Evolutionary conservation across 805 yeast species (phyloP).

Genomic region (Saccharomycodes ludwigii): DNA sequence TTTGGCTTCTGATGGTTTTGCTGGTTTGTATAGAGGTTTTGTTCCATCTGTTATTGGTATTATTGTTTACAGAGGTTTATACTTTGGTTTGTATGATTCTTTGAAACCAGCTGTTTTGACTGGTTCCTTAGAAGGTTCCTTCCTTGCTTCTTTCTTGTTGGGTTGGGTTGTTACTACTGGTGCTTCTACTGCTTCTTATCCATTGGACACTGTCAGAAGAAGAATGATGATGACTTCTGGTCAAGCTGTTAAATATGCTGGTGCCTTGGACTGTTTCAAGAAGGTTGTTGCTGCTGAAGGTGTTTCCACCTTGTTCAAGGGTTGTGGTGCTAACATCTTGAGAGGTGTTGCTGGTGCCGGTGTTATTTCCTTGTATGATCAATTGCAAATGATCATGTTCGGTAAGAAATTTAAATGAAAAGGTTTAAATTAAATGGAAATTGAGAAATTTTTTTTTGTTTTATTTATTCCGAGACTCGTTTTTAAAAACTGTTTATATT

Average conservation of each 20-base stretch:
- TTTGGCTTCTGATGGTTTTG: constrained; percentile 88
- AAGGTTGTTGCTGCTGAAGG: constrained; percentile 95
- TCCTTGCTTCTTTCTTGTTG: constrained; percentile 89
- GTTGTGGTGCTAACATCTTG: constrained; percentile 98
- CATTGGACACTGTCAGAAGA: constrained; percentile 98
- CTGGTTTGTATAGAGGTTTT: constrained; percentile 99
- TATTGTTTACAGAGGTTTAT: constrained; percentile 97
- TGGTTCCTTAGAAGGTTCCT: constrained; percentile 89
- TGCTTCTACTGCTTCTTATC: constrained; percentile 98
- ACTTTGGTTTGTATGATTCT: constrained; percentile 96
- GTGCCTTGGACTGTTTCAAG: constrained; percentile 87
- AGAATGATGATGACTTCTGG: constrained; percentile 99
- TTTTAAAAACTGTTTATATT: constrained; percentile 28
- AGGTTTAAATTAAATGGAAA: too few species aligned
- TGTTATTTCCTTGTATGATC: constrained; percentile 96
- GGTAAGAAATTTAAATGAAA: constrained; percentile 90
- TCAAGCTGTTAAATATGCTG: constrained; percentile 92
- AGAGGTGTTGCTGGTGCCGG: constrained; percentile 99
- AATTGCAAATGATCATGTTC: constrained; percentile 85
- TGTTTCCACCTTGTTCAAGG: constrained; percentile 87
- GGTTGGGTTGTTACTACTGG: constrained; percentile 98
- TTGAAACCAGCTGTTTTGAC: constrained; percentile 88
- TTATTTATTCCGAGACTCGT: too few species aligned
- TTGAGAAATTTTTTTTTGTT: constrained; percentile 26
- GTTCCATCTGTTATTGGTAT: constrained; percentile 97